Evolutionary conservation across 129 eudicot species (phyloP).

Genomic region (Tagetes patula): DNA sequence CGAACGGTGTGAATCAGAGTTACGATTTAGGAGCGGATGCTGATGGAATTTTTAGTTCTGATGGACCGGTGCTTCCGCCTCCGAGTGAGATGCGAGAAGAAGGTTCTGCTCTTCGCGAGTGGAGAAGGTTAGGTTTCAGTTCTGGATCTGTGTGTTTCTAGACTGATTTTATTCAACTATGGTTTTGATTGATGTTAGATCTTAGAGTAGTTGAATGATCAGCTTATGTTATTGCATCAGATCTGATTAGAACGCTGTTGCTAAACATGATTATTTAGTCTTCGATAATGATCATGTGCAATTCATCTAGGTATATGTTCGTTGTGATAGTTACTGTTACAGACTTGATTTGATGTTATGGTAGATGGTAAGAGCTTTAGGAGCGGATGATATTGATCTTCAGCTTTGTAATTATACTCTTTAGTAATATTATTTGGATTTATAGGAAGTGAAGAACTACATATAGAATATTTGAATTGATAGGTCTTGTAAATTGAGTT

Average conservation of each 20-base stretch:
- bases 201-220: not conserved
- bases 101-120: slow-evolving; percentile 91
- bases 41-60: slow-evolving; percentile 72
- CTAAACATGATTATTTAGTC: slow-evolving; percentile 9
- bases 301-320: not conserved
- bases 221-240: slow-evolving; percentile 5
- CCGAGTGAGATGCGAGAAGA: slow-evolving; percentile 80
- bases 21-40: slow-evolving; percentile 52
- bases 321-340: not conserved
- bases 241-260: slow-evolving; percentile 15
- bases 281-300: not conserved
- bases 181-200: slow-evolving; percentile 16
- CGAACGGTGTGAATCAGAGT: slow-evolving; percentile 67
- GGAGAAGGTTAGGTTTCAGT: slow-evolving; percentile 70
- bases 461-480: not conserved
- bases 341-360: too few relatives aligned
- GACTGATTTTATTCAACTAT: not conserved
- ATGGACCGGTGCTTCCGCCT: slow-evolving; percentile 93
- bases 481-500: slow-evolving; percentile 1
- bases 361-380: too few relatives aligned
- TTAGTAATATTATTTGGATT: not conserved
- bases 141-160: slow-evolving; percentile 19
- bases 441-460: not conserved
- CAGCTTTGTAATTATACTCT: not conserved
- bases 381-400: not conserved